Base-by-base conservation (phyloP, 1,284 basidiomycete species). In the Gomphus sp. region DNA sequence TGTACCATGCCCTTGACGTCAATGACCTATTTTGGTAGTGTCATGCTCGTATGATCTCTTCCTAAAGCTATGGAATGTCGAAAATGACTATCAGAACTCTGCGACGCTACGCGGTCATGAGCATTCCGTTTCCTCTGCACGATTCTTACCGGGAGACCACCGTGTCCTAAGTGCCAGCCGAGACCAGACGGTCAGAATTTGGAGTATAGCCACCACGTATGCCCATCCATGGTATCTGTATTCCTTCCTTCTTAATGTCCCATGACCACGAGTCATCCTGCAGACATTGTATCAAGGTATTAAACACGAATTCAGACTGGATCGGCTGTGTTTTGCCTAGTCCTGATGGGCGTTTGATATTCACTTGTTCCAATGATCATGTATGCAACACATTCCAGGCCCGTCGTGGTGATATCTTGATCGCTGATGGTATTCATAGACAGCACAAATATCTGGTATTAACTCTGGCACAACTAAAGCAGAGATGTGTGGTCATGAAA, bases 101-200 rank as follows among this genome's bases (percentile, higher is more conserved):
- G 90, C 90, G 70, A 94, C 93, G 5, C 75, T 96, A 55, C 85
- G 89, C 61, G 93, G 92, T 1, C 93, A 96, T 68, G 93, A 96
- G 69, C 93, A 96, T 70, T 87, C 89, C 18, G 88, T 96, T 44
- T 93, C 91, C 9, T 83, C 83, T 18, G 91, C 89, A 2, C 79
- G 85, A 12, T 96, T 95, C 68, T 76, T 94, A 67, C 91, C 91
- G 0, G 87, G 88, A 22, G 93, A 93, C 68, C 87, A 88, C 67
- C 80, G 80, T 63, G 80, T 96, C 61, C 84, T 94, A 60, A 91
- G 87, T 52, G 90, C 91, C 1, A 93, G 91, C 69, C 78, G 93
- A 68, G 93, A 96, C 70, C 82, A 84, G 73, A 90, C 90, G 2
- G 91, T 96, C 62, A 78, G 87, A 65, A 76, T 96, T 55, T 96